Conservation (phyloP, 148 eudicot species). For the Rhododendron ovatum region DNA sequence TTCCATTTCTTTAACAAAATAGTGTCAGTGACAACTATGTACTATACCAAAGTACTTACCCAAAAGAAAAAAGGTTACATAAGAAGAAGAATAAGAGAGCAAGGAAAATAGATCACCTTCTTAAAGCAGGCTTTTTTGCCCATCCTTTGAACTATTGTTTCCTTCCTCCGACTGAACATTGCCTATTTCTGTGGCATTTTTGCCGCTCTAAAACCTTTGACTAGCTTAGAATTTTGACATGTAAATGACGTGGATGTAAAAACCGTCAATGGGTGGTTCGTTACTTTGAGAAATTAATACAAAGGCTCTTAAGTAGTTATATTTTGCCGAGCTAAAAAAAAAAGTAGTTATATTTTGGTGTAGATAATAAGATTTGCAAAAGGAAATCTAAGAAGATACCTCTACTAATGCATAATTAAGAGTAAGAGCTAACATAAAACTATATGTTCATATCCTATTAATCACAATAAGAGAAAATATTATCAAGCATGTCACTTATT, state of each 20-base stretch:
- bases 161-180: conserved; percentile 1
- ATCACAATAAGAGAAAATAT: too few relatives aligned
- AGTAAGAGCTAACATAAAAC: too few relatives aligned
- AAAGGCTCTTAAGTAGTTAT: too few relatives aligned
- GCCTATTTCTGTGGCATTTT: not conserved
- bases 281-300: too few relatives aligned
- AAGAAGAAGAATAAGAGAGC: not conserved
- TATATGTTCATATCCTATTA: too few relatives aligned
- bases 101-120: not conserved
- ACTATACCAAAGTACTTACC: not conserved
- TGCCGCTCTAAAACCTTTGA: not conserved
- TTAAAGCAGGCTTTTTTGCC: not conserved
- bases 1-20: not conserved
- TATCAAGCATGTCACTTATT: too few relatives aligned
- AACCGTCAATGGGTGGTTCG: not conserved
- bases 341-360: too few relatives aligned
- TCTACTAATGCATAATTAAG: too few relatives aligned
- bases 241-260: not conserved
- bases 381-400: too few relatives aligned
- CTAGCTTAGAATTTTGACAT: not conserved
- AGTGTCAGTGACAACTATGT: not conserved
- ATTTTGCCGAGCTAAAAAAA: too few relatives aligned
- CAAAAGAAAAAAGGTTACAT: not conserved
- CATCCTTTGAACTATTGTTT: not conserved
- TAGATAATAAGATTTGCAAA: too few relatives aligned